phyloP scores from a whole-genome alignment of 257 asterid genomes.

The Jasminum sambac region DNA sequence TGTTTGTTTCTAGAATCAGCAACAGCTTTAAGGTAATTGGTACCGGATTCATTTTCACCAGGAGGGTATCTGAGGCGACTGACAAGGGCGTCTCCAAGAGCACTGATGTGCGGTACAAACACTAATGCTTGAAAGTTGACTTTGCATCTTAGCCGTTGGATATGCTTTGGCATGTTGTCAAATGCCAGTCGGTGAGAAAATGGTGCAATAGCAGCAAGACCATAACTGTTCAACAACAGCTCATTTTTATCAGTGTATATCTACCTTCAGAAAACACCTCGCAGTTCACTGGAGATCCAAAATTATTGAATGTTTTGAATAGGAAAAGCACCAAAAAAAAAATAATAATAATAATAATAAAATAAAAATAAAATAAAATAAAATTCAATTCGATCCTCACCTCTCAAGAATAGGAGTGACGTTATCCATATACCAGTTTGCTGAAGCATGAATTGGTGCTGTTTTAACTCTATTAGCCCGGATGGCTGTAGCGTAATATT shows the following conservation, averaged over 20 bases:
- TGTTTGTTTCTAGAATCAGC: constrained; percentile 34
- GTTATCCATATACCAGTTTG: constrained; percentile 90
- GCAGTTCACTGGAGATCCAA: background rate
- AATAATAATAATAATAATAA: no score
- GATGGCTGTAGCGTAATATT: constrained; percentile 84
- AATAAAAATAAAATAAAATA: no score
- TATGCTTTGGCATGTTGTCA: constrained; percentile 85
- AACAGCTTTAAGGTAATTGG: constrained; percentile 48
- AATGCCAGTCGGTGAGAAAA: constrained; percentile 94
- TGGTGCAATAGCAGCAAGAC: constrained; percentile 94
- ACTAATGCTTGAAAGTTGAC: constrained; percentile 88
- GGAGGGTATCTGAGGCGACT: constrained; percentile 65
- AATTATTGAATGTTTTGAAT: background rate
- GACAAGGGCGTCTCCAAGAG: constrained; percentile 89
- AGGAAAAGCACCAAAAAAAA: no score
- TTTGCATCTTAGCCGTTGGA: constrained; percentile 92
- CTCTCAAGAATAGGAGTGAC: constrained; percentile 75
- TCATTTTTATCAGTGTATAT: constrained; percentile 1
- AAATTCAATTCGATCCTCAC: constrained; percentile 41
- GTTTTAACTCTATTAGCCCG: constrained; percentile 88
- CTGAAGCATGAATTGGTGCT: constrained; percentile 96
- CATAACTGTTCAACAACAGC: constrained; percentile 57
- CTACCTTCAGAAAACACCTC: background rate
- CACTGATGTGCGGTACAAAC: constrained; percentile 84
- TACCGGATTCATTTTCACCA: constrained; percentile 35